Evolutionary conservation across 306 rosid species (phyloP).

Genomic region (Arachis hypogaea): DNA sequence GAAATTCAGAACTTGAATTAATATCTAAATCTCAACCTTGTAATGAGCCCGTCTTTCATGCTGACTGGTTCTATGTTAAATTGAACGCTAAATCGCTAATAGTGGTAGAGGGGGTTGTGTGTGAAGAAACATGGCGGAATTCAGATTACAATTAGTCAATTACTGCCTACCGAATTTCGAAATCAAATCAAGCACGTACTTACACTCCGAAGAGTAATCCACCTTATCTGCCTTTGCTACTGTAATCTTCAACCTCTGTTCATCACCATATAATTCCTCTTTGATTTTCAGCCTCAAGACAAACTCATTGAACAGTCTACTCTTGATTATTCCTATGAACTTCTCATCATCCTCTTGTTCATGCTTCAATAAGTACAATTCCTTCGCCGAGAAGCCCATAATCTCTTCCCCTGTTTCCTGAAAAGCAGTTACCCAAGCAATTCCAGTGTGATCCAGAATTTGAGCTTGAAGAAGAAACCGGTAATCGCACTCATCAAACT

Average conservation of each 20-base stretch:
- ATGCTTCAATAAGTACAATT: constrained; percentile 65
- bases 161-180: constrained; percentile 44
- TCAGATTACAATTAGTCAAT: constrained; percentile 31
- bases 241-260: constrained; percentile 76
- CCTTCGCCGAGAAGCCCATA: constrained; percentile 71
- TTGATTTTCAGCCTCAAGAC: constrained; percentile 71
- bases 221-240: constrained; percentile 71
- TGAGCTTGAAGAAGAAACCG: constrained; percentile 86
- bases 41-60: neutral
- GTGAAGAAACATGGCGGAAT: constrained; percentile 4
- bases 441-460: constrained; percentile 75
- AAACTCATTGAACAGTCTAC: constrained; percentile 60
- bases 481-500: constrained; percentile 77
- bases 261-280: constrained; percentile 76
- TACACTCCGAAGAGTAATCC: constrained; percentile 61
- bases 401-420: constrained; percentile 88
- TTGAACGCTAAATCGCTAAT: neutral
- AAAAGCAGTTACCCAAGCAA: constrained; percentile 85
- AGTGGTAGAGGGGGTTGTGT: neutral
- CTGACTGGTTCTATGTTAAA: constrained; percentile 3
- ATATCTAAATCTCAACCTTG: constrained; percentile 24
- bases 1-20: constrained; percentile 3
- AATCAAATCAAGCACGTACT: constrained; percentile 57
- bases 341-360: constrained; percentile 63
- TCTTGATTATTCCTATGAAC: constrained; percentile 61